Evolutionary conservation across 495 filamentous ascomycete genomes (phyloP), one percentile per base, ranked within the genome.

Genomic region (Haplographium delicatum): DNA sequence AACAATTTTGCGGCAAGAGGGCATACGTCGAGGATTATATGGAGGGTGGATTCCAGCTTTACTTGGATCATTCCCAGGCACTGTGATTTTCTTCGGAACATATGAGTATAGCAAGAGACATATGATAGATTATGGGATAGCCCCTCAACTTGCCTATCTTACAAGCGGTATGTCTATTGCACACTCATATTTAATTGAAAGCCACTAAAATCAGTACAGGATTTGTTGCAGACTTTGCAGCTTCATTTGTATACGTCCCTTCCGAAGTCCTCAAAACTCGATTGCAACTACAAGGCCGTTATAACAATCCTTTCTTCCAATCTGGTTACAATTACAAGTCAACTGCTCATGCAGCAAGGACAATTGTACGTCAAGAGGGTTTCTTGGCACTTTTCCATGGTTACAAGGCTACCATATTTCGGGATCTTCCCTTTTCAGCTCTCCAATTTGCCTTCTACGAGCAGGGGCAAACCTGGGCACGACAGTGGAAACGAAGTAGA

Each of bases 371-470:
- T 25, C 74, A 75, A 27, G 94, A 97, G 69, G 93, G 93, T 0
- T 70, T 88, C 27, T 74, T 78, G 0, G 93, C 94, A 11, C 74
- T 98, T 2, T 96, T 95, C 65, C 84, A 95, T 61, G 94, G 94
- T 2, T 98, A 93, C 65, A 91, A 90, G 62, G 85, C 93, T 13
- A 98, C 93, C 0, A 81, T 98, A 19, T 94, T 86, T 72, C 86
- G 93, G 50, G 93, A 97, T 62, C 78, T 98, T 5, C 93, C 93
- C 1, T 98, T 95, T 64, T 95, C 89, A 9, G 93, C 93, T 0
- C 70, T 98, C 6, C 91, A 96, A 63, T 98, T 97, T 66, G 89
- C 94, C 46, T 97, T 98, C 64, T 98, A 96, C 66, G 93, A 98
- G 67, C 87, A 96, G 66, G 89, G 86, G 59, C 91, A 90, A 53